Percentiles rank a stretch among this genome's conserved stretches.
Conservation (phyloP, 164 flowering plant species). For the Annona squamosa region DNA sequence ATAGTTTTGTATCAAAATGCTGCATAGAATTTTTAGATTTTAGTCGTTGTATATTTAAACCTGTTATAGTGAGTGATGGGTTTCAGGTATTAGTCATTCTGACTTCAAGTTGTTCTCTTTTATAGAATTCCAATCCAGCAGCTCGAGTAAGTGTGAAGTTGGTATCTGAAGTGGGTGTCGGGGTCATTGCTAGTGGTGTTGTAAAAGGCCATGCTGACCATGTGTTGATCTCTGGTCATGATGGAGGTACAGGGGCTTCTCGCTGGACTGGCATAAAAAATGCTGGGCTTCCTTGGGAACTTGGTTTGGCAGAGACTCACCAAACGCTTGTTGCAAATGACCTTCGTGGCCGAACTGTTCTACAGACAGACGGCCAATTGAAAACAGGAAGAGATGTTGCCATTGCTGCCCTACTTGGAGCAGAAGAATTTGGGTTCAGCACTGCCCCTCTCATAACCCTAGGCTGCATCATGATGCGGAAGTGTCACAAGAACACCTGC, state of each 20-base stretch:
- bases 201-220: constrained; percentile 99
- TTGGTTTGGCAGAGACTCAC: constrained; percentile 97
- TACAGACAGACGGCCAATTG: constrained; percentile 95
- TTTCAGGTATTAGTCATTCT: background rate
- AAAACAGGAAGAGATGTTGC: constrained; percentile 99
- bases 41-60: background rate
- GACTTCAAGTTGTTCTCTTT: background rate
- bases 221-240: constrained; percentile 95
- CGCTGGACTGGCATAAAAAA: constrained; percentile 98
- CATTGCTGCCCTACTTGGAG: constrained; percentile 95
- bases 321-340: constrained; percentile 97
- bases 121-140: constrained; percentile 80
- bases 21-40: too few species aligned
- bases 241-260: constrained; percentile 99
- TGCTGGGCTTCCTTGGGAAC: constrained; percentile 99
- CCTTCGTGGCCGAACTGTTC: constrained; percentile 86
- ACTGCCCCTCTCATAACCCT: constrained; percentile 98
- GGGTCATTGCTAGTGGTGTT: constrained; percentile 97
- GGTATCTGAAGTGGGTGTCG: constrained; percentile 99
- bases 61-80: background rate
- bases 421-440: constrained; percentile 99
- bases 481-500: constrained; percentile 98
- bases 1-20: too few species aligned
- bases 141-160: constrained; percentile 95
- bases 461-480: constrained; percentile 99